phyloP scores from a whole-genome alignment of 208 protist species.

The Vickermania ingenoplastis region DNA sequence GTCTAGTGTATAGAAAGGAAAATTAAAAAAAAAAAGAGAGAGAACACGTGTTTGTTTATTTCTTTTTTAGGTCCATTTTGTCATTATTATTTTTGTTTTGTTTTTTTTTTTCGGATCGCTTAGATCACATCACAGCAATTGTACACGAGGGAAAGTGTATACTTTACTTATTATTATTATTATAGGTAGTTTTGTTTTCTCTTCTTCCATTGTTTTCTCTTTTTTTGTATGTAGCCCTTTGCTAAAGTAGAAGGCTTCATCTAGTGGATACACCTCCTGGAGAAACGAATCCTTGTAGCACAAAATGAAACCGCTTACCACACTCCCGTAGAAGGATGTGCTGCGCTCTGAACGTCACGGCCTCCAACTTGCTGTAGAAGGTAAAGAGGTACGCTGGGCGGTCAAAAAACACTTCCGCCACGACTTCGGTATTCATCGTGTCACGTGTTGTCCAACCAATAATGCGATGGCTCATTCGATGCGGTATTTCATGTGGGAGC shows the following conservation, averaged over 20 bases:
- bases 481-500: conserved; percentile 81
- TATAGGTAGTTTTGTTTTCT: too few species aligned
- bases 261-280: conserved; percentile 48
- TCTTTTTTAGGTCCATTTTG: too few species aligned
- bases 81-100: too few species aligned
- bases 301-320: conserved; percentile 60
- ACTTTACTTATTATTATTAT: too few species aligned
- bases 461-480: conserved; percentile 70
- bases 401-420: conserved; percentile 87
- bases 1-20: not conserved
- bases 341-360: conserved; percentile 62
- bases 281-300: conserved; percentile 84
- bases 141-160: too few species aligned
- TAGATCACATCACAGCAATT: too few species aligned
- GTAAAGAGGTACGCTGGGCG: conserved; percentile 85
- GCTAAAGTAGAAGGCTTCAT: conserved; percentile 8
- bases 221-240: too few species aligned
- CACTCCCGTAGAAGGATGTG: conserved; percentile 53
- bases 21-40: too few species aligned
- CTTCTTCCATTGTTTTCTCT: too few species aligned
- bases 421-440: conserved; percentile 70
- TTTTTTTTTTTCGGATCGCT: too few species aligned
- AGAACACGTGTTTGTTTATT: too few species aligned
- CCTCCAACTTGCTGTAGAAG: conserved; percentile 84
- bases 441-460: conserved; percentile 83